Conservation (phyloP, 2,329 filamentous ascomycete species). For the Trichoderma koningii region DNA sequence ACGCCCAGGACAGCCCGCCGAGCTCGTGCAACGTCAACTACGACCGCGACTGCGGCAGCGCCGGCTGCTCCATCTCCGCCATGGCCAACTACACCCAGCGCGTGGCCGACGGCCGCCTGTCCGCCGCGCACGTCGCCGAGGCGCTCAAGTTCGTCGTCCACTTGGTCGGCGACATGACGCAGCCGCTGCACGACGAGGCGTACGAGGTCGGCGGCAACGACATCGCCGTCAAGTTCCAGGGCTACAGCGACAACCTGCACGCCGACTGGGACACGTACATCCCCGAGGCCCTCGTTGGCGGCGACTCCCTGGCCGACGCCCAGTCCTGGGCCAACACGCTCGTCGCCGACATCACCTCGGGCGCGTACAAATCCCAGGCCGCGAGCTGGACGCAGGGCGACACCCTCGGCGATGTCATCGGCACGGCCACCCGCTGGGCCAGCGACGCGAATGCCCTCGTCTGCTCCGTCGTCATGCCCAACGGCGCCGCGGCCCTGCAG, state of each 20-base stretch:
- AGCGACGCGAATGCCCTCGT: conserved; percentile 47
- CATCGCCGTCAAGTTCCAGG: conserved; percentile 56
- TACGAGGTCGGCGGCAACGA: conserved; percentile 54
- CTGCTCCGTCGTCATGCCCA: conserved; percentile 46
- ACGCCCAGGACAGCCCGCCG: conserved; percentile 47
- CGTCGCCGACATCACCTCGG: conserved; percentile 41
- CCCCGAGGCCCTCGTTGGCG: conserved; percentile 49
- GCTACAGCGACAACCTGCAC: conserved; percentile 59
- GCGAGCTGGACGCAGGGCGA: conserved; percentile 43
- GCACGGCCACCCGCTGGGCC: conserved; percentile 44
- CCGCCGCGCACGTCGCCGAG: conserved; percentile 28
- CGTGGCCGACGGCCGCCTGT: conserved; percentile 29
- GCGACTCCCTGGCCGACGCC: conserved; percentile 40
- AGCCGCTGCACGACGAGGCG: conserved; percentile 57
- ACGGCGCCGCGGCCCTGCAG: conserved; percentile 44
- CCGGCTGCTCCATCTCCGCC: conserved; percentile 35
- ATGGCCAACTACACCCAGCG: conserved; percentile 37
- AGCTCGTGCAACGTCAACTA: conserved; percentile 44
- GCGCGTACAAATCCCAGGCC: conserved; percentile 41
- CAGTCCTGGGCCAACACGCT: conserved; percentile 45
- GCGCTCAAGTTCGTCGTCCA: conserved; percentile 42
- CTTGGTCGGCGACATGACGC: conserved; percentile 59
- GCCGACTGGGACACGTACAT: conserved; percentile 63
- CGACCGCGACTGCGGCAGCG: conserved; percentile 41
- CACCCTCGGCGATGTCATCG: conserved; percentile 37